Evolutionary conservation across 768 basidiomycete genomes (phyloP).

Genomic region (Cystofilobasidium macerans): DNA sequence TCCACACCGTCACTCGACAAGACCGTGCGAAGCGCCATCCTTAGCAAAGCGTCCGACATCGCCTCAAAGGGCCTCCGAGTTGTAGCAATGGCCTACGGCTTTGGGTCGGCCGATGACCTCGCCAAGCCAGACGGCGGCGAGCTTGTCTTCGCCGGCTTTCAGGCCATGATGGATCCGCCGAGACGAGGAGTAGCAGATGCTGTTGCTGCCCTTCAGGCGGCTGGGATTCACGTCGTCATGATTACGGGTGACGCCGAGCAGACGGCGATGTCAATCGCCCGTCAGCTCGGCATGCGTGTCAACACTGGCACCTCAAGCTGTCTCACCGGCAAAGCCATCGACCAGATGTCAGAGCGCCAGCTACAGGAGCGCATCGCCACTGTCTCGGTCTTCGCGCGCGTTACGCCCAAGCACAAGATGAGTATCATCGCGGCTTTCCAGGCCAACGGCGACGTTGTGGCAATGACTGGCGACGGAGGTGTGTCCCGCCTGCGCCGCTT

Average conservation of each 20-base stretch:
- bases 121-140: slow-evolving; percentile 39
- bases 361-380: slow-evolving; percentile 67
- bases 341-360: slow-evolving; percentile 68
- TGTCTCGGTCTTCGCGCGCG: slow-evolving; percentile 84
- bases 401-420: slow-evolving; percentile 96
- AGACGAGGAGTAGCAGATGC: slow-evolving; percentile 86
- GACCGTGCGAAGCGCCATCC: slow-evolving; percentile 56
- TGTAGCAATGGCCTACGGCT: slow-evolving; percentile 84
- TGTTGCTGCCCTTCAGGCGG: slow-evolving; percentile 63
- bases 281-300: slow-evolving; percentile 68
- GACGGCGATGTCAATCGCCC: slow-evolving; percentile 80
- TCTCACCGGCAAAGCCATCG: slow-evolving; percentile 72
- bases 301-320: slow-evolving; percentile 42
- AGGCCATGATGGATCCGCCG: slow-evolving; percentile 92
- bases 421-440: slow-evolving; percentile 91
- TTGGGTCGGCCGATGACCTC: slow-evolving; percentile 47
- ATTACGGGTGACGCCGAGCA: slow-evolving; percentile 91
- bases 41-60: slow-evolving; percentile 57
- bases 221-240: slow-evolving; percentile 94
- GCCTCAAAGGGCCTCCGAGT: slow-evolving; percentile 71
- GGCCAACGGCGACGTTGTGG: slow-evolving; percentile 74
- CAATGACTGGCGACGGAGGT: slow-evolving; percentile 98
- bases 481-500: slow-evolving; percentile 31
- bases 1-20: slow-evolving; percentile 70
- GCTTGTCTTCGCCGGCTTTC: slow-evolving; percentile 81